These are phyloP conservation scores for Ensete ventricosum DNA, from an alignment of 176 grass and related monocot species.

Conservation along the genomic window DNA sequence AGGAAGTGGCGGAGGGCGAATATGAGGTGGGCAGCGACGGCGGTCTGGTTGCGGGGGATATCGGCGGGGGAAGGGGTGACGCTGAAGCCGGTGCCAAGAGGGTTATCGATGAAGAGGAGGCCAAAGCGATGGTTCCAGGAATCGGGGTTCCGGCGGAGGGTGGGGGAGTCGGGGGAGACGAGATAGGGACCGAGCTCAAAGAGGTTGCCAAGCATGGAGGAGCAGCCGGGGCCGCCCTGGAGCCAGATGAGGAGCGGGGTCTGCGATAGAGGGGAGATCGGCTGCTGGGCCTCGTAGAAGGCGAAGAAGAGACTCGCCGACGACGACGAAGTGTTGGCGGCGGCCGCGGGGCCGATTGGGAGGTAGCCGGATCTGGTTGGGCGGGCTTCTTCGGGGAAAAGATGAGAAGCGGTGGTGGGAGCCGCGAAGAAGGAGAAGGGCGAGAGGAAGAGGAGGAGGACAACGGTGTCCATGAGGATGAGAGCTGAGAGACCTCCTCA, in stretches of 20 bases:
- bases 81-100: constrained; percentile 69
- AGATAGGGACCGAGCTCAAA: constrained; percentile 56
- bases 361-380: constrained; percentile 30
- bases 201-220: constrained; percentile 52
- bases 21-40: constrained; percentile 40
- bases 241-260: constrained; percentile 63
- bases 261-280: constrained; percentile 19
- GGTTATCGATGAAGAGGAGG: constrained; percentile 68
- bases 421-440: neutral
- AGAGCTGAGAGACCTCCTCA: neutral
- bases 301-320: constrained; percentile 36
- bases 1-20: constrained; percentile 45
- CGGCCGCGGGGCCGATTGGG: constrained; percentile 16
- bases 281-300: constrained; percentile 59
- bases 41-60: constrained; percentile 47
- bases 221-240: constrained; percentile 55
- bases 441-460: neutral
- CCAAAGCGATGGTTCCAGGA: constrained; percentile 58
- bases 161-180: constrained; percentile 20
- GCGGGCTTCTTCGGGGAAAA: neutral
- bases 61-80: constrained; percentile 5
- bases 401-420: neutral
- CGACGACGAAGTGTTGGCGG: constrained; percentile 16
- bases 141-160: constrained; percentile 34
- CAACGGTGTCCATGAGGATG: neutral